phyloP scores from a whole-genome alignment of 2,329 filamentous ascomycete species.

The Aspergillus carbonarius region DNA sequence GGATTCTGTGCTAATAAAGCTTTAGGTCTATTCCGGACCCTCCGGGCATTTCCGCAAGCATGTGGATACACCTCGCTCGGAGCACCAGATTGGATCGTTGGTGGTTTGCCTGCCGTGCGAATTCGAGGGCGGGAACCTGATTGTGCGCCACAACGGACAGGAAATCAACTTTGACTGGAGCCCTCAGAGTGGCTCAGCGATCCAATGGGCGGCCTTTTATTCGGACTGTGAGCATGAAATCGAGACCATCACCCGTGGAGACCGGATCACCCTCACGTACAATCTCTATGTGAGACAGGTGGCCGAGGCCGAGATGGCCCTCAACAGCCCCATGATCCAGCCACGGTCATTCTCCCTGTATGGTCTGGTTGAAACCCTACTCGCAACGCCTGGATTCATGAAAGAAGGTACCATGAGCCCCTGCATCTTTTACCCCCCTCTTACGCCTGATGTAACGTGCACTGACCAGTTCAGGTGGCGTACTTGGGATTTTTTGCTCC shows the following conservation, averaged over 20 bases:
- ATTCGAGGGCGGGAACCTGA: constrained; percentile 34
- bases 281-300: constrained; percentile 52
- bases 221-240: constrained; percentile 41
- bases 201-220: constrained; percentile 42
- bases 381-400: constrained; percentile 39
- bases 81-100: constrained; percentile 53
- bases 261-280: constrained; percentile 61
- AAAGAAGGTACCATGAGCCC: constrained; percentile 26
- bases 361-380: constrained; percentile 28
- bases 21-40: constrained; percentile 52
- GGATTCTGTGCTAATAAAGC: not conserved
- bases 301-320: constrained; percentile 23
- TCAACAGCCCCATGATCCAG: constrained; percentile 27
- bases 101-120: constrained; percentile 51
- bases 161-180: constrained; percentile 31
- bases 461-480: constrained; percentile 36
- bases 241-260: constrained; percentile 49
- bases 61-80: constrained; percentile 54
- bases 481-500: constrained; percentile 47
- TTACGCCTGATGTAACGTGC: not conserved
- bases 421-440: too few relatives aligned
- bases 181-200: constrained; percentile 15
- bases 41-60: constrained; percentile 54
- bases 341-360: constrained; percentile 39
- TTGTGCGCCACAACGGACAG: constrained; percentile 34